A percentile compares a stretch with the other conserved stretches of the same genome.
Conservation (phyloP, 1,284 basidiomycete species). For the Moesziomyces antarcticus region DNA sequence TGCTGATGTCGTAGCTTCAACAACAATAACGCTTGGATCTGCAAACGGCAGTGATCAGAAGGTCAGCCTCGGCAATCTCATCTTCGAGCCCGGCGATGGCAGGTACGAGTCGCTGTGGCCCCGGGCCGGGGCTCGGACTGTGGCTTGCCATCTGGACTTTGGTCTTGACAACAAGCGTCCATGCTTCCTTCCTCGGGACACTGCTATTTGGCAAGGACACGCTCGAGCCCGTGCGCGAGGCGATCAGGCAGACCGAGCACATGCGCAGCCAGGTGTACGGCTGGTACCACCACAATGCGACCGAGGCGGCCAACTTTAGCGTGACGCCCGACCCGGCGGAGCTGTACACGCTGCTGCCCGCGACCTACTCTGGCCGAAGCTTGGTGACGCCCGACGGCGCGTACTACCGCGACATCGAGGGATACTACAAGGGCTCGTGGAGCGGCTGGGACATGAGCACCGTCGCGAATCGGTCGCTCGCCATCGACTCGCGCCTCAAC, state of each 20-base stretch:
- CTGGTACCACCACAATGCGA: slow-evolving; percentile 35
- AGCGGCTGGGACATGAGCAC: slow-evolving; percentile 39
- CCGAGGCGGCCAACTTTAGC: slow-evolving; percentile 38
- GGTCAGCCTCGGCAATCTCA: no score
- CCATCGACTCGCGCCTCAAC: slow-evolving; percentile 29
- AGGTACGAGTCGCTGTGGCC: no score
- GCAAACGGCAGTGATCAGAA: no score
- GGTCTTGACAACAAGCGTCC: not conserved
- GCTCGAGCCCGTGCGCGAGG: slow-evolving; percentile 29
- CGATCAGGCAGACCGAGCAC: slow-evolving; percentile 27
- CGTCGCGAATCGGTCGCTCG: slow-evolving; percentile 17
- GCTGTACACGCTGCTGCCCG: slow-evolving; percentile 17
- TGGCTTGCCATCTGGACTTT: no score
- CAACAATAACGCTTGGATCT: no score
- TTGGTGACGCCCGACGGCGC: slow-evolving; percentile 22
- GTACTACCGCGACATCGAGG: slow-evolving; percentile 34
- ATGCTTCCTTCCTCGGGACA: slow-evolving; percentile 16
- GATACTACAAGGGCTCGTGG: slow-evolving; percentile 49
- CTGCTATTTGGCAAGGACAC: slow-evolving; percentile 33
- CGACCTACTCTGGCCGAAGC: slow-evolving; percentile 11
- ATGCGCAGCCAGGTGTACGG: slow-evolving; percentile 23
- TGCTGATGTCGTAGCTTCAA: no score
- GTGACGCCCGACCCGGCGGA: slow-evolving; percentile 29
- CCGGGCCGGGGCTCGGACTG: no score
- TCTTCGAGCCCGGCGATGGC: no score